Base-by-base conservation (phyloP, 306 rosid species). In the Herpetospermum pedunculosum region DNA sequence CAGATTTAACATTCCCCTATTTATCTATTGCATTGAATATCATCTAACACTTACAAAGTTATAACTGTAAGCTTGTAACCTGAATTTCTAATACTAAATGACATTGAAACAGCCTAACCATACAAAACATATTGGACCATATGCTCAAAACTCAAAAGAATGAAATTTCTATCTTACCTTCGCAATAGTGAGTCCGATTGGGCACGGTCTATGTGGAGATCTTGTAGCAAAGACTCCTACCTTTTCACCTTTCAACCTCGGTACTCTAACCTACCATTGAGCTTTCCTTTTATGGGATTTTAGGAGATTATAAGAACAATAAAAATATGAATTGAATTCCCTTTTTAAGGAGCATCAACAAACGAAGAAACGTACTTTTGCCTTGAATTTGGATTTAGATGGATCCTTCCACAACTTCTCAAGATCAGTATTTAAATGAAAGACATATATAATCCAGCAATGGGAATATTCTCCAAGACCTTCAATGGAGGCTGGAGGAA, bases 201-300 rank as follows among this genome's bases (percentile, higher is more conserved):
- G 98, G 78, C 96, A 94, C 21, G 94, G 94, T 70, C 98, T 88
- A 76, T 94, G 98, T 76, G 98, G 98, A 60, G 97, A 86, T 79
- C 98, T 80, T 4, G 98, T 94, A 19, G 92, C 97, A 84, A 91
- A 91, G 75, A 94, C 87, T 83, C 98, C 98, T 86, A 83, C 83
- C 75, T 72, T 89, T 85, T 81, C 87, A 79, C 98, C 98, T 75
- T 91, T 89, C 76, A 89, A 77, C 84, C 95, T 86, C 1, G 97
- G 98, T 48, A 94, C 98, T 77, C 86, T 89, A 84, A 94, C 97
- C 98, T 94, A 85, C 76, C 88, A 89, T 77, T 80, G 76, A 75
- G 78, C 72, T 76, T 81, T 77, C 80, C 77, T 70, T 80, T 79
- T 64, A 80, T 67, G 76, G 75, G 76, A 28, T 58, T 65, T 77